Base-by-base conservation (phyloP, 2,329 filamentous ascomycete genomes). In the Trichophaea hybrida region DNA sequence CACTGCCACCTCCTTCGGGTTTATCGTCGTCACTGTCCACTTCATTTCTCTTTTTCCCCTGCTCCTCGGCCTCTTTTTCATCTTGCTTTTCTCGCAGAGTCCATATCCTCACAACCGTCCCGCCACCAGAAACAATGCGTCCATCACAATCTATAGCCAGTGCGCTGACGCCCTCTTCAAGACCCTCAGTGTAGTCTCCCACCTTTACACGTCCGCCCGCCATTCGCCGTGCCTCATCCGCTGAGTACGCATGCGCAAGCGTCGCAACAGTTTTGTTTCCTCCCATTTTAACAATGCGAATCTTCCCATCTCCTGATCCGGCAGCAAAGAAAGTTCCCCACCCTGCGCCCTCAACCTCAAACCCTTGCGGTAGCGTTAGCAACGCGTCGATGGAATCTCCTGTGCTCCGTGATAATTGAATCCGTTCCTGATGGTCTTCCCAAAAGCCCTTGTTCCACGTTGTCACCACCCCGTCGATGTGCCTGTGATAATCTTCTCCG, bases 401-500 rank as follows among this genome's bases (percentile, higher is more conserved):
- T 0, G 63, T 66, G 10, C 61, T 54, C 10, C 64, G 61, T 2
- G 59, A 53, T 51, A 69, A 58, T 48, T 67, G 68, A n/a, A 69
- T 64, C 77, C 79, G 7, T 81, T 84, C 15, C 81, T 84, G 32
- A 78, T 82, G 24, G 71, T 97, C 91, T 69, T 94, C 90, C 91
- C 93, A 97, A 0, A 86, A 82, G 0, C 91, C 91, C 66, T 85
- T 85, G 72, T 98, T 91, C 90, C 93, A 98, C 5, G 97, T 75
- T 4, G 90, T 96, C 64, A 97, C 72, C 1, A 96, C 82, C 2
- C 93, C 15, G 64, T 61, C 7, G 66, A 53, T 50, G 64, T 67
- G 1, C 67, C 67, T 1, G 62, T 61, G 5, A 68, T 53, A n/a
- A 68, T 59, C 34, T 65, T 66, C 87, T 88, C 38, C 87, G 85